Evolutionary conservation across 148 eudicot species (phyloP), one percentile per base, ranked within the genome.

Genomic region (Rhododendron mucronatum): DNA sequence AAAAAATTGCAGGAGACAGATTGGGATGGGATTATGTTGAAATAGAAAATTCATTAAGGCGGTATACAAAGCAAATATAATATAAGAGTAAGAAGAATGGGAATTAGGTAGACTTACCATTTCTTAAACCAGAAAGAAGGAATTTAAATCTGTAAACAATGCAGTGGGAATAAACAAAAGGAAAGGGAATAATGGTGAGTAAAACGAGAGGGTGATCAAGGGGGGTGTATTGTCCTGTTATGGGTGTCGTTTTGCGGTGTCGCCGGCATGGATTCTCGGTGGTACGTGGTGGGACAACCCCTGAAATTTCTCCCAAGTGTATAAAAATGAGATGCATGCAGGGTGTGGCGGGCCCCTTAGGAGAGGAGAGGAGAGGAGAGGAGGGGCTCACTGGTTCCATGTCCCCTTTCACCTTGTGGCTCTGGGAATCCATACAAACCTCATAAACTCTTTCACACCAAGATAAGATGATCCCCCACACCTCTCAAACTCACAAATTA

Each of bases 241-340:
- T 71, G 20, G 76, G 39, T 71, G 76, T 71, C 76, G 76, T 33
- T 71, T 69, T 30, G 39, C 33, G 76, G 18, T 71, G 76, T 71
- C 76, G 76, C 76, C 76, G 76, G 76, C 39, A 71, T 28, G 76
- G 39, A 71, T 71, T 71, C 76, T 71, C 39, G 76, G 76, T 28
- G 76, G 20, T 71, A 71, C 76, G 76, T 71, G 76, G 76, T 71
- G 76, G 76, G 76, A 71, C 76, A 71, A 30, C 7, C 20, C 39
- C 39, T 71, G 35, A 8, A 26, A n/a, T 67, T n/a, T 67, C 28
- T 67, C 16, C 33, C 18, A 10, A 3, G 8, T 12, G 13, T 69
- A 30, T 1, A 30, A n/a, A 67, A 61, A 6, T 7, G 74, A 67
- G 74, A n/a, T 28, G 76, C 76, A 71, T 30, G 45, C 45, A 41